phyloP scores from a whole-genome alignment of 345 rosid genomes.

The Eucalyptus cloeziana region DNA sequence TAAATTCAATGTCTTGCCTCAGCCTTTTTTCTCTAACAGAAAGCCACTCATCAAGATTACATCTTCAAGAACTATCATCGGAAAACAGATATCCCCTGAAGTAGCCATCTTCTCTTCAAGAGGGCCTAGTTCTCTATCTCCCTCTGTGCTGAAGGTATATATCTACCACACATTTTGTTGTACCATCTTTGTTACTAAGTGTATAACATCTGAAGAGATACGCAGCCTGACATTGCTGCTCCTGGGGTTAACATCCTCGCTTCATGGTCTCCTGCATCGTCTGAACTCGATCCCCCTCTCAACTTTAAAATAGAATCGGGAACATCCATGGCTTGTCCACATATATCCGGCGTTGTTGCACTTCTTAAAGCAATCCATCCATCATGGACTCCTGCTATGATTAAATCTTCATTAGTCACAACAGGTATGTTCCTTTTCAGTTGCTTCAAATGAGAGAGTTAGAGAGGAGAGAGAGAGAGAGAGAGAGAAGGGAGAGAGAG shows the following conservation, averaged over 20 bases:
- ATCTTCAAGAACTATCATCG: conserved; percentile 18
- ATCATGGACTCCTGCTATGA: conserved; percentile 45
- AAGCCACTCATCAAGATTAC: conserved; percentile 31
- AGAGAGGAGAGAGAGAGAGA: neutral
- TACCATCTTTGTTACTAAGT: neutral
- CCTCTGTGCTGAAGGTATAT: conserved; percentile 38
- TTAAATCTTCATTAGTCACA: conserved; percentile 43
- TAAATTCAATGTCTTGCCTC: neutral
- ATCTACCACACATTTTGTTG: neutral
- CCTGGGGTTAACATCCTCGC: conserved; percentile 54
- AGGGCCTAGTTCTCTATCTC: conserved; percentile 50
- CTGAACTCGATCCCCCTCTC: neutral
- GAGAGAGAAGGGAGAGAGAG: neutral
- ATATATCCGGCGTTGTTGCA: conserved; percentile 37
- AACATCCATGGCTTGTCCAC: conserved; percentile 59
- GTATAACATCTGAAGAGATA: neutral
- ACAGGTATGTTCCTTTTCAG: conserved; percentile 13
- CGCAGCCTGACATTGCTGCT: conserved; percentile 55
- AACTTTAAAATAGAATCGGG: conserved; percentile 37
- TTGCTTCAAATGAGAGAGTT: neutral
- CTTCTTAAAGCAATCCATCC: conserved; percentile 38
- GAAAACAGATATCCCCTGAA: conserved; percentile 38
- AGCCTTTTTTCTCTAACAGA: conserved; percentile 2
- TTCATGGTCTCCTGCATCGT: conserved; percentile 40
- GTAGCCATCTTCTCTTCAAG: conserved; percentile 43